phyloP scores from a whole-genome alignment of 2,329 filamentous ascomycete genomes.

The Ceratocystis eucalypticola region DNA sequence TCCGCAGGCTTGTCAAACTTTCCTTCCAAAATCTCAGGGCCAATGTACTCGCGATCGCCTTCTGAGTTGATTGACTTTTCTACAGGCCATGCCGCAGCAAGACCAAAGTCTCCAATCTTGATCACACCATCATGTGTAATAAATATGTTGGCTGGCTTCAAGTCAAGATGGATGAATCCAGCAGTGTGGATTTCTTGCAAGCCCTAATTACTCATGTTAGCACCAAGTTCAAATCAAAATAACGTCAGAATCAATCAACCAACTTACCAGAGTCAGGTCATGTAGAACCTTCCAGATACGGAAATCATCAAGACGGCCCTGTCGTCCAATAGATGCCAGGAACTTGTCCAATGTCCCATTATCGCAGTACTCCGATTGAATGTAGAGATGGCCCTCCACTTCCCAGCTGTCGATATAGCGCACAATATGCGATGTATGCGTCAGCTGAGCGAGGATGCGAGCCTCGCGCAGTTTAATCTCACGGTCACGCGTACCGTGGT shows the following conservation, averaged over 20 bases:
- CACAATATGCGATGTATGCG: slow-evolving; percentile 71
- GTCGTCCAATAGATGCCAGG: slow-evolving; percentile 65
- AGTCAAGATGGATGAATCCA: slow-evolving; percentile 71
- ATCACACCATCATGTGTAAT: slow-evolving; percentile 68
- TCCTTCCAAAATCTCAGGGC: slow-evolving; percentile 77
- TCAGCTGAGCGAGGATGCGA: slow-evolving; percentile 59
- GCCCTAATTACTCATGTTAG: slow-evolving; percentile 40
- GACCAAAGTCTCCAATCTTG: slow-evolving; percentile 76
- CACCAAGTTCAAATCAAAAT: too few species aligned
- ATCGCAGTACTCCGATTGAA: slow-evolving; percentile 94
- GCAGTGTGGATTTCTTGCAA: slow-evolving; percentile 80
- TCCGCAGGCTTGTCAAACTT: slow-evolving; percentile 83
- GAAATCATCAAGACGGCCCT: slow-evolving; percentile 86
- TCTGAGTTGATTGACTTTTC: slow-evolving; percentile 70
- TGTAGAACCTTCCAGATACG: slow-evolving; percentile 96
- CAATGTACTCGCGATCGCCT: slow-evolving; percentile 92
- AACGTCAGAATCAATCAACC: not conserved
- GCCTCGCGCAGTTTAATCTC: slow-evolving; percentile 76
- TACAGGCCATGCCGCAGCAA: slow-evolving; percentile 68
- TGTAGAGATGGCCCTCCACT: slow-evolving; percentile 71
- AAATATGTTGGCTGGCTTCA: slow-evolving; percentile 76
- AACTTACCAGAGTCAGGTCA: slow-evolving; percentile 65
- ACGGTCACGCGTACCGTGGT: slow-evolving; percentile 66
- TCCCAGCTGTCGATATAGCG: slow-evolving; percentile 83
- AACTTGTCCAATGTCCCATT: slow-evolving; percentile 84